Conservation (phyloP, 2,329 filamentous ascomycete species). For the Clarireedia paspali region DNA sequence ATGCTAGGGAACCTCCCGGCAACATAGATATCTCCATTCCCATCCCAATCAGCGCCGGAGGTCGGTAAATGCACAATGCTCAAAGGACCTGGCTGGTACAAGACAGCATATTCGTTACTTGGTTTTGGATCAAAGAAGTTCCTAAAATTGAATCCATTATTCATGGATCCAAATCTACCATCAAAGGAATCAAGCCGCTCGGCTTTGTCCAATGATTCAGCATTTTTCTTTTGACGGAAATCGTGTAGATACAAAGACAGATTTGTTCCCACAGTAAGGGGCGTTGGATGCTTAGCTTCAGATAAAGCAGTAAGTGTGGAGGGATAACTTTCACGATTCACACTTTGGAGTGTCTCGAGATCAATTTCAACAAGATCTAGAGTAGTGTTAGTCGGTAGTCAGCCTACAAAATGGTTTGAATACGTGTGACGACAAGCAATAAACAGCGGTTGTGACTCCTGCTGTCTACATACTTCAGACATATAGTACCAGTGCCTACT, state of each 20-base stretch:
- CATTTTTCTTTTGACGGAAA: constrained; percentile 41
- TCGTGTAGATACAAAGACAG: constrained; percentile 79
- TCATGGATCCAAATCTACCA: constrained; percentile 20
- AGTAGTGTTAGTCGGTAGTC: not conserved
- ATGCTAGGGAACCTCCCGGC: constrained; percentile 79
- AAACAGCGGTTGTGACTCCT: too few species aligned
- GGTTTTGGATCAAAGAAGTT: constrained; percentile 37
- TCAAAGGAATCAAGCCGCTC: constrained; percentile 22
- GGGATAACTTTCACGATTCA: constrained; percentile 65
- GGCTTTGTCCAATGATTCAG: constrained; percentile 15
- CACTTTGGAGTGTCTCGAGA: constrained; percentile 60
- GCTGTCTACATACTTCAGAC: too few species aligned
- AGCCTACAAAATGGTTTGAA: not conserved
- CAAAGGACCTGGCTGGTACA: constrained; percentile 74
- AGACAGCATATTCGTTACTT: constrained; percentile 55
- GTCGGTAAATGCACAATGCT: constrained; percentile 72
- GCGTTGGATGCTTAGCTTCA: constrained; percentile 53
- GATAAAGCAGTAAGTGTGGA: constrained; percentile 82
- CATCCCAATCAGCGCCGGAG: constrained; percentile 33
- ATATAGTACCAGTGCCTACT: too few species aligned
- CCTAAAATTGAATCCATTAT: constrained; percentile 18
- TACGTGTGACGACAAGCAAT: not conserved
- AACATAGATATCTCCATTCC: constrained; percentile 72
- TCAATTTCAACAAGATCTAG: constrained; percentile 72
- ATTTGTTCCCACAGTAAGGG: constrained; percentile 78